Base-by-base conservation (phyloP, 169 alveolate genomes). In the Plasmodium knowlesi region DNA sequence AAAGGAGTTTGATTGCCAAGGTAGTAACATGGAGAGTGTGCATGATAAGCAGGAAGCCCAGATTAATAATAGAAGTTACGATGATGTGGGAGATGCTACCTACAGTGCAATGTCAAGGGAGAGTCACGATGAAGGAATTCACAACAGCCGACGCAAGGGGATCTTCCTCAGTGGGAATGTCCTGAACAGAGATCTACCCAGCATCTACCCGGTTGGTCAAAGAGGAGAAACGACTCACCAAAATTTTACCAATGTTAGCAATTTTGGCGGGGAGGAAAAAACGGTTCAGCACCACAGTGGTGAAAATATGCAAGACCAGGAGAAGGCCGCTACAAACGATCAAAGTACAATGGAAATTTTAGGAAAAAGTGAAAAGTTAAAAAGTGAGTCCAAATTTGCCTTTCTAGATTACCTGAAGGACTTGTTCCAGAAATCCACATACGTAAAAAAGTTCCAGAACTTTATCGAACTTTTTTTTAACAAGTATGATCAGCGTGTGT, bases 401-500 rank as follows among this genome's bases (percentile, higher is more conserved):
- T 30, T 88, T 6, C 22, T 88, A n/a, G 82, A 88, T 37, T 88
- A 88, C 41, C 19, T 88, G 46, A 88, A 79, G 67, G 83, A 46
- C 5, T 88, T 78, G n/a, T 88, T 88, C 81, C 84, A 88, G 81
- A 88, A 88, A 12, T 88, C 94, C 1, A 71, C 84, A 1, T 88
- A 57, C 82, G 67, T 88, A 28, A 88, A 76, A 88, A 53, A 41
- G 70, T 88, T 88, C 25, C 61, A 78, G 28, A 88, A 72, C 25
- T 57, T 80, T 30, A 54, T 88, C 19, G 94, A 88, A 79, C n/a
- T 88, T 57, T 88, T 88, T 88, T 88, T 88, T 57, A 88, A 88
- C 54, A 88, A 88, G 61, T 88, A 88, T 78, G 94, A 88, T 57
- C 94, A 88, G 34, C 86, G 94, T 78, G 84, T 88, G 28, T 78